Conservation (phyloP, 768 basidiomycete genomes). For the Russula ochroleuca region DNA sequence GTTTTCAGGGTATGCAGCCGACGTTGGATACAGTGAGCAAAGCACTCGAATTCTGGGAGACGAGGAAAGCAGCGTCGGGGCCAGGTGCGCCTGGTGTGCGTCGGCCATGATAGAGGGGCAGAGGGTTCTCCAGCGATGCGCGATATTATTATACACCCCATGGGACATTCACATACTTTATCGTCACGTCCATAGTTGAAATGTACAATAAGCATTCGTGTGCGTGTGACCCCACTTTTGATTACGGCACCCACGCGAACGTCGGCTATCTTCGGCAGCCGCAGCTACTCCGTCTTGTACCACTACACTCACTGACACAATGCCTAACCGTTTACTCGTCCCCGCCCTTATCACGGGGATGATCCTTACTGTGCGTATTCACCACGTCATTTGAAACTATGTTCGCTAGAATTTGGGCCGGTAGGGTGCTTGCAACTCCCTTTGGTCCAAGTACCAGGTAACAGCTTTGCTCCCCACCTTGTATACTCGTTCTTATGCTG, state of each 20-base stretch:
- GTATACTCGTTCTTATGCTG: conserved; percentile 3
- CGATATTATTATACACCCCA: conserved; percentile 20
- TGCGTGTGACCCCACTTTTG: no score
- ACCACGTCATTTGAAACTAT: neutral
- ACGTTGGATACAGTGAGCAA: conserved; percentile 67
- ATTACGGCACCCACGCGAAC: neutral
- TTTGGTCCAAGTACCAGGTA: conserved; percentile 83
- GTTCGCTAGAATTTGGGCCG: conserved; percentile 10
- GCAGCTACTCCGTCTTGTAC: neutral
- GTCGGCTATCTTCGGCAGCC: neutral
- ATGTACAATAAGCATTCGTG: neutral
- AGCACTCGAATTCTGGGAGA: conserved; percentile 52
- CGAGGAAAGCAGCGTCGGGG: conserved; percentile 24
- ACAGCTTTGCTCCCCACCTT: conserved; percentile 27
- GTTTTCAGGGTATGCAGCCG: conserved; percentile 67
- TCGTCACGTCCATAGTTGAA: conserved; percentile 3
- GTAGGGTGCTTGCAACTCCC: conserved; percentile 74
- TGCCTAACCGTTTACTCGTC: conserved; percentile 66
- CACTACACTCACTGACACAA: conserved; percentile 31
- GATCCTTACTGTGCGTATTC: conserved; percentile 72
- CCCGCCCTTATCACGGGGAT: conserved; percentile 86
- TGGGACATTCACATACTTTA: conserved; percentile 11
- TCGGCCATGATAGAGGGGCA: neutral
- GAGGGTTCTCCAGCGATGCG: neutral
- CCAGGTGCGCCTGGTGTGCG: conserved; percentile 11